Percentiles rank a stretch among this genome's conserved stretches.
Conservation (phyloP, 164 flowering plant genomes). For the Stephania yunnanensis region DNA sequence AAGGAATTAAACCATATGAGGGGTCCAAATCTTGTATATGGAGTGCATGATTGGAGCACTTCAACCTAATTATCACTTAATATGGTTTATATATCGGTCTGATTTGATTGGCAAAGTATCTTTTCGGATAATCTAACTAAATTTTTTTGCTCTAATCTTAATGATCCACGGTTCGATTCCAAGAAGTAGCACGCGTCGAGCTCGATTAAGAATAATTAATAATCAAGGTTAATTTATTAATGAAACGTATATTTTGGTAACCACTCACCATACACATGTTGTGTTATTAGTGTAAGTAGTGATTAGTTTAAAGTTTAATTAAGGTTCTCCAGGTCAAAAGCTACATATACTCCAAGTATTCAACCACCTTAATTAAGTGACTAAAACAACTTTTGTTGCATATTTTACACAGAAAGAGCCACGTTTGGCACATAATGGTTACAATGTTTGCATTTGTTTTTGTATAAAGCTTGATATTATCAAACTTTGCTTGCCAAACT, state of each 20-base stretch:
- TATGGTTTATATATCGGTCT: not conserved
- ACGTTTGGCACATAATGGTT: too few relatives aligned
- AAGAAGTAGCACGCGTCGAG: not conserved
- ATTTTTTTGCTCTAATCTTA: not conserved
- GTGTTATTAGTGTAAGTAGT: not conserved
- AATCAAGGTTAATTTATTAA: not conserved
- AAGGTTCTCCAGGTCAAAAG: not conserved
- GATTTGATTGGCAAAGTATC: not conserved
- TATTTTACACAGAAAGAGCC: too few relatives aligned
- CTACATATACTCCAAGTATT: not conserved
- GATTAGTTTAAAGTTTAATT: not conserved
- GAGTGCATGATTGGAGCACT: conserved; percentile 4
- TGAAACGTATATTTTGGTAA: not conserved
- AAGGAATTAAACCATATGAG: not conserved
- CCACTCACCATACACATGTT: not conserved
- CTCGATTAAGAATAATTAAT: not conserved
- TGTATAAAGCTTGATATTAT: too few relatives aligned
- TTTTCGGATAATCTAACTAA: not conserved
- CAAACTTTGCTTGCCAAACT: not conserved
- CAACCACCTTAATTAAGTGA: not conserved
- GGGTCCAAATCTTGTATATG: conserved; percentile 1
- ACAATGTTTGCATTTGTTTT: too few relatives aligned
- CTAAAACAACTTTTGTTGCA: not conserved
- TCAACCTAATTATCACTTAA: conserved; percentile 1
- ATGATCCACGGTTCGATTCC: not conserved